Conservation (phyloP, 805 yeast species). For the Scheffersomyces lignosus region DNA sequence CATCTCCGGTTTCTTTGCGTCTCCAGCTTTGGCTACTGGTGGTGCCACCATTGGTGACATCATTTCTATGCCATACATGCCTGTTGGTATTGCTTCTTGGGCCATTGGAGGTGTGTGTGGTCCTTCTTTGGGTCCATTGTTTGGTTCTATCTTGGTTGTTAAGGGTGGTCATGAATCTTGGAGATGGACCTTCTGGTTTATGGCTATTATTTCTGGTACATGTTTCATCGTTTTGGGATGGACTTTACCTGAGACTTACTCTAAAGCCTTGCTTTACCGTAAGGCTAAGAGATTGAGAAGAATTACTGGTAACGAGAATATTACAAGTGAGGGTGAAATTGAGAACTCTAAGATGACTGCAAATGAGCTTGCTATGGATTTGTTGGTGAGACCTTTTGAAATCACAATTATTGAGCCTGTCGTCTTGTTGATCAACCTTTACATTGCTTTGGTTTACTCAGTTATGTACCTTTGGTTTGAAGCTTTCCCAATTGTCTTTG, state of each 20-base stretch:
- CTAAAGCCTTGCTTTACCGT: constrained; percentile 40
- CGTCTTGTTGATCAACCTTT: constrained; percentile 48
- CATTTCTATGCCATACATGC: constrained; percentile 37
- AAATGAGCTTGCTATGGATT: constrained; percentile 19
- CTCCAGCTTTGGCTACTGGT: constrained; percentile 58
- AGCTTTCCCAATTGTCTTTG: constrained; percentile 56
- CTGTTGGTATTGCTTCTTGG: constrained; percentile 50
- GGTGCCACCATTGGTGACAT: constrained; percentile 57
- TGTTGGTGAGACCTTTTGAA: constrained; percentile 47
- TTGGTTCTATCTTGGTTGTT: constrained; percentile 50
- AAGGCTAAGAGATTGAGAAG: constrained; percentile 47
- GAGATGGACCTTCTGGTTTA: constrained; percentile 55
- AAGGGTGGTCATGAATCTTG: constrained; percentile 39
- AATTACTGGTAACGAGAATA: constrained; percentile 45
- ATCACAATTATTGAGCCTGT: constrained; percentile 53
- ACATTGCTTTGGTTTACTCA: constrained; percentile 52
- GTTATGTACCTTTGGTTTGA: constrained; percentile 55
- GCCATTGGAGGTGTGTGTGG: constrained; percentile 52
- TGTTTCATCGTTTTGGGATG: constrained; percentile 27
- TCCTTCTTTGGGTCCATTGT: constrained; percentile 52
- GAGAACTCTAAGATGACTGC: constrained; percentile 21
- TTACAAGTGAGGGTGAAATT: constrained; percentile 37
- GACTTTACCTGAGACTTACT: constrained; percentile 49
- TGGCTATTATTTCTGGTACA: constrained; percentile 39
- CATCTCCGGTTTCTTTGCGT: constrained; percentile 51